Evolutionary conservation across 2,329 filamentous ascomycete genomes (phyloP), one percentile per base, ranked within the genome.

Genomic region (Helotiales sp.): DNA sequence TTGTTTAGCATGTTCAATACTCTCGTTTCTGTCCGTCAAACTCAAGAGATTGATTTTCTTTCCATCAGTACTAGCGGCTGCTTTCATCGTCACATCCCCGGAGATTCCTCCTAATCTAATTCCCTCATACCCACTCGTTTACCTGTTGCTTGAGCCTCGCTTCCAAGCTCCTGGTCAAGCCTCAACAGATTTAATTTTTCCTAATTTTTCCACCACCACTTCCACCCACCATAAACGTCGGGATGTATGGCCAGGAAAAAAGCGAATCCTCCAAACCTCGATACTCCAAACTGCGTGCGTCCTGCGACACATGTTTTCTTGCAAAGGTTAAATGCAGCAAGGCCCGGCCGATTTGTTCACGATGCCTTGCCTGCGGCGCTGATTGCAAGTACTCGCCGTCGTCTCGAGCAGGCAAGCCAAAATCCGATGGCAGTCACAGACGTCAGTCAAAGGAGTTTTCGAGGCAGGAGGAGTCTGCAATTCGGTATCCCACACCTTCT

Each of bases 301-400:
- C 84, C 20, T 86, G 84, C 73, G 84, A 86, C 68, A 83, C 82
- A 7, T 86, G 84, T 75, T 85, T 86, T 74, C 75, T 84, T 22
- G 84, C 84, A 68, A 86, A 86, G 73, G 84, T 86, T 76, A 86
- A 86, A 72, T 86, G 84, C 75, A 84, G 82, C 68, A 86, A 86
- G 70, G 78, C 79, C 2, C 78, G 83, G n/a, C 84, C 84, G 1
- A 81, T 85, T 58, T 86, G 84, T 74, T 80, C 80, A n/a, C 80
- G 84, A 47, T 86, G 84, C 69, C 77, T 86, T 2, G 74, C 80
- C 2, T 83, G 80, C 50, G 84, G 84, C 7, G 80, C 81, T 47
- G 78, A 83, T 57, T 86, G 84, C 70, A 80, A 79, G 8, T 86
- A 86, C 70, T 85, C 83, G 17, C 84, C 84, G 1, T 86, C 84